Percentiles rank a stretch among this genome's conserved stretches.
Conservation (phyloP, 768 basidiomycete species). For the Boletus rufocinnamomeus region DNA sequence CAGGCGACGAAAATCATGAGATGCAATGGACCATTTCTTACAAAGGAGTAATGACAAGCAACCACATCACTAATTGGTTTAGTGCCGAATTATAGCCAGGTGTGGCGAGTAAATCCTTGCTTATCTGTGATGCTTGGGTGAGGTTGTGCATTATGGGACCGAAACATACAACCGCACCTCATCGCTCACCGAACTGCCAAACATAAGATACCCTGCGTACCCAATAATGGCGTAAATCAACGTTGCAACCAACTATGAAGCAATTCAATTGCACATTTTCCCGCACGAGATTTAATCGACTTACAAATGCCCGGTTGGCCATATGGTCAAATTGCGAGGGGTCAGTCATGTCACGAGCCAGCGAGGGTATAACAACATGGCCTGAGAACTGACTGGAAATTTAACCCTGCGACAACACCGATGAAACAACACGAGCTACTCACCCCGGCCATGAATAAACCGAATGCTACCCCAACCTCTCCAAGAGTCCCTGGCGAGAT, state of each 20-base stretch:
- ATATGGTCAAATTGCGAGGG: constrained; percentile 79
- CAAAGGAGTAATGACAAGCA: constrained; percentile 80
- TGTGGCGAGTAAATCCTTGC: constrained; percentile 73
- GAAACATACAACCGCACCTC: constrained; percentile 53
- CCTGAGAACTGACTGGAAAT: constrained; percentile 67
- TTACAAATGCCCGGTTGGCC: constrained; percentile 85
- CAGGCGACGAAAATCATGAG: constrained; percentile 11
- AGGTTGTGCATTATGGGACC: not conserved
- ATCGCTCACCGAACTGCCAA: constrained; percentile 74
- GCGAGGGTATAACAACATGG: constrained; percentile 87
- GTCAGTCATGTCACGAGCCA: constrained; percentile 87
- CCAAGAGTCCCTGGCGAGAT: constrained; percentile 51
- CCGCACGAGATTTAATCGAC: constrained; percentile 26
- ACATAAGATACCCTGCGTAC: constrained; percentile 89
- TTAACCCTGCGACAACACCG: not conserved
- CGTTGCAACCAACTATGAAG: constrained; percentile 58
- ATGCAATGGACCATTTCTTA: constrained; percentile 36
- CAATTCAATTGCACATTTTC: not conserved
- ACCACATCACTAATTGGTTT: constrained; percentile 79
- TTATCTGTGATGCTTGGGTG: constrained; percentile 54
- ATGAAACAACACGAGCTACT: constrained; percentile 23
- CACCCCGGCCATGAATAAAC: constrained; percentile 91
- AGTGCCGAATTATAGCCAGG: constrained; percentile 70
- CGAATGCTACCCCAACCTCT: constrained; percentile 78
- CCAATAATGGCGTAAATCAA: constrained; percentile 68